Conservation (phyloP, 2,329 filamentous ascomycete species). For the Sphaceloma murrayae region DNA sequence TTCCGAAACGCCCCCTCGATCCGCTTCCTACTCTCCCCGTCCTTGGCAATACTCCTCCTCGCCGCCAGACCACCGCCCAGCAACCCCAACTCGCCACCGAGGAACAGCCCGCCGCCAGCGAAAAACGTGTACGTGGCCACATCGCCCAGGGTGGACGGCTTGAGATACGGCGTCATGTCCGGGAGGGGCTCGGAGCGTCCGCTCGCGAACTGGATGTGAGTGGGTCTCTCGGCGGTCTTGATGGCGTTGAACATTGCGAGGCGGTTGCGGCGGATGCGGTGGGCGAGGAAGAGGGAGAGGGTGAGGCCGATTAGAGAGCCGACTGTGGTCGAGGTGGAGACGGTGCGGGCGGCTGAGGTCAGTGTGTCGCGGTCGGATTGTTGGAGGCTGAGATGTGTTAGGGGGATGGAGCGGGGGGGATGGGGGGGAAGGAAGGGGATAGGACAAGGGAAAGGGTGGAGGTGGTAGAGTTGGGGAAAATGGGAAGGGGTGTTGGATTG, state of each 20-base stretch:
- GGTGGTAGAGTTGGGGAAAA: background rate
- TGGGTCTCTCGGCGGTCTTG: conserved; percentile 51
- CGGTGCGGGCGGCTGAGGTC: conserved; percentile 45
- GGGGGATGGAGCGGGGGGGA: background rate
- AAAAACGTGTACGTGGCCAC: conserved; percentile 55
- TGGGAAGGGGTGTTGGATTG: too few species aligned
- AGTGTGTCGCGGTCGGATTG: conserved; percentile 51
- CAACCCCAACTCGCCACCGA: conserved; percentile 56
- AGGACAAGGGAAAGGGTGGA: too few species aligned
- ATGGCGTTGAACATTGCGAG: conserved; percentile 53
- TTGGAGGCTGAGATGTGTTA: conserved; percentile 33
- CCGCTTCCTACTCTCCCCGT: conserved; percentile 46
- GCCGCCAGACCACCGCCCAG: conserved; percentile 49
- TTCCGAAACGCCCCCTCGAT: conserved; percentile 55
- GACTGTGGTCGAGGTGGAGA: conserved; percentile 46
- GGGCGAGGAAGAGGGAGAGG: conserved; percentile 49
- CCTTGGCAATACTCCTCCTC: conserved; percentile 42
- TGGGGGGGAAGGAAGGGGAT: too few species aligned
- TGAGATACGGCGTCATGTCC: conserved; percentile 49
- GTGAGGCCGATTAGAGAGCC: conserved; percentile 53
- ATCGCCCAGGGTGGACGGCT: conserved; percentile 51
- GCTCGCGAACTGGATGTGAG: conserved; percentile 51
- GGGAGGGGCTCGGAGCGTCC: conserved; percentile 51
- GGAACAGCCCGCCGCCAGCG: conserved; percentile 50
- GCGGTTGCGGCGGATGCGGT: conserved; percentile 47